Conservation (phyloP, 768 basidiomycete species). For the Lactifluus subvellereus region DNA sequence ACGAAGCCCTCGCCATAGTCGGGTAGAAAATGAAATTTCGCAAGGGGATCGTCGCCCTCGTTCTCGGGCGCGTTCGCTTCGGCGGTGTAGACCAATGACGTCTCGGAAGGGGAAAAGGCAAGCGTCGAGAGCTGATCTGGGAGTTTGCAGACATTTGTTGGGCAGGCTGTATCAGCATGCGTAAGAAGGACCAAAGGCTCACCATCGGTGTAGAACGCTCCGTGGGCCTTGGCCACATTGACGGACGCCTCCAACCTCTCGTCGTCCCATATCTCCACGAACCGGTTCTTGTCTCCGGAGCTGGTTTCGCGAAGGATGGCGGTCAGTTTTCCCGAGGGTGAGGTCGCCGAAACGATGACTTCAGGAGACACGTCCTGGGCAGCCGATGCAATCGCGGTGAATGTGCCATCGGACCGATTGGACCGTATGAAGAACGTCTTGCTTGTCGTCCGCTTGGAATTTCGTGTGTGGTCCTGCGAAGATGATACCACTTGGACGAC, state of each 20-base stretch:
- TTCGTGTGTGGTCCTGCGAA: slow-evolving; percentile 19
- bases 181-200: background rate
- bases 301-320: slow-evolving; percentile 27
- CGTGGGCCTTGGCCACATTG: slow-evolving; percentile 26
- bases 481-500: slow-evolving; percentile 18
- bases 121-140: slow-evolving; percentile 20
- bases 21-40: slow-evolving; percentile 20
- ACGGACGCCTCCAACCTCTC: slow-evolving; percentile 22
- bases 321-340: slow-evolving; percentile 25
- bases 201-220: slow-evolving; percentile 30
- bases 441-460: slow-evolving; percentile 17
- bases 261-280: slow-evolving; percentile 30
- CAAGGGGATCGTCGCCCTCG: slow-evolving; percentile 9
- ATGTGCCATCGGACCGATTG: slow-evolving; percentile 8
- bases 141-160: background rate
- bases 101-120: slow-evolving; percentile 22
- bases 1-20: slow-evolving; percentile 21
- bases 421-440: slow-evolving; percentile 21
- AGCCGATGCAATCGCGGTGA: slow-evolving; percentile 16
- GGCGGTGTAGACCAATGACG: slow-evolving; percentile 22
- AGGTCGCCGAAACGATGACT: slow-evolving; percentile 23
- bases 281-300: slow-evolving; percentile 24
- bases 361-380: slow-evolving; percentile 24
- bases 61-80: slow-evolving; percentile 21
- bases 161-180: background rate